These are phyloP conservation scores for Alternaria angustiovoidea DNA, from an alignment of 2,329 filamentous ascomycete genomes.

Conservation along the genomic window DNA sequence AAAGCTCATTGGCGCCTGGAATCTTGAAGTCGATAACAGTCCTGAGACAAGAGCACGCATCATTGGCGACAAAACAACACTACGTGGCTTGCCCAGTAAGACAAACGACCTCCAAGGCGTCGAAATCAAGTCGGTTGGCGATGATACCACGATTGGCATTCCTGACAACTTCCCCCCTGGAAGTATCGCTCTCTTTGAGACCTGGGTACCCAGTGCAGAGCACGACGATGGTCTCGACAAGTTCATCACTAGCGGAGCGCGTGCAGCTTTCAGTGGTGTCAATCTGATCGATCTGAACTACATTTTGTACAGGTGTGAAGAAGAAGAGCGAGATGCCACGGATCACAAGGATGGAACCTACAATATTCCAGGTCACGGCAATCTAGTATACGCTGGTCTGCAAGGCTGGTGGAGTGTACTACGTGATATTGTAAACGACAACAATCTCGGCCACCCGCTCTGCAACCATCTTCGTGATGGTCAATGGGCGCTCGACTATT, in stretches of 20 bases:
- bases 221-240: conserved; percentile 84
- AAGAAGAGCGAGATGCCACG: conserved; percentile 84
- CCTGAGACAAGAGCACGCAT: conserved; percentile 72
- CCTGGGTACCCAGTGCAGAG: conserved; percentile 89
- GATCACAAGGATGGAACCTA: conserved; percentile 86
- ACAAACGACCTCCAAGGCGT: conserved; percentile 79
- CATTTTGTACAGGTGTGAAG: conserved; percentile 87
- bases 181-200: conserved; percentile 94
- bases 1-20: conserved; percentile 89
- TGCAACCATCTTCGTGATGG: conserved; percentile 93
- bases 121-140: conserved; percentile 72
- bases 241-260: conserved; percentile 83
- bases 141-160: conserved; percentile 81
- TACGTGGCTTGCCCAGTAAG: conserved; percentile 85
- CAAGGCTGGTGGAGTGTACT: conserved; percentile 98
- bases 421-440: conserved; percentile 82
- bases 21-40: conserved; percentile 83
- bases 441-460: conserved; percentile 90
- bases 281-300: conserved; percentile 88
- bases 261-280: conserved; percentile 77
- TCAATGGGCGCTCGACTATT: conserved; percentile 92
- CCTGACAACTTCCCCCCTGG: conserved; percentile 88
- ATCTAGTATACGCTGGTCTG: conserved; percentile 92
- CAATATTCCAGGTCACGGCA: conserved; percentile 81
- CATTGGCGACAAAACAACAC: conserved; percentile 71